phyloP scores from a whole-genome alignment of 768 basidiomycete species.

The Trametes punicea region DNA sequence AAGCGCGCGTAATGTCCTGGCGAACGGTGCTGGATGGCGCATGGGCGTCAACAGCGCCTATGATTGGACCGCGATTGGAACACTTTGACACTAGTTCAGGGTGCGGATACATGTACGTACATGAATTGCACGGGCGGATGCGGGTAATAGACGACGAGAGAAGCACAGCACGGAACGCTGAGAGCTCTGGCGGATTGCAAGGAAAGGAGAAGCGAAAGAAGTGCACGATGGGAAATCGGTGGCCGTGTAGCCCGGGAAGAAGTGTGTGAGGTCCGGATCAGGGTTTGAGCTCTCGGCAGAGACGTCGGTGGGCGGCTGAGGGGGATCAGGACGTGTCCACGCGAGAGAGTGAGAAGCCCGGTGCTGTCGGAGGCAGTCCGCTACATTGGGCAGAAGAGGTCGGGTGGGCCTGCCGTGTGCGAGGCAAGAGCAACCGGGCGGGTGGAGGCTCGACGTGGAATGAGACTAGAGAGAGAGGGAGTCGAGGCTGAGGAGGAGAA shows the following conservation, averaged over 20 bases:
- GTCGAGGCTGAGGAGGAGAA: too few species aligned
- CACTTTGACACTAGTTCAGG: too few species aligned
- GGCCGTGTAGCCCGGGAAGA: conserved; percentile 18
- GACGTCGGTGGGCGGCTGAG: neutral
- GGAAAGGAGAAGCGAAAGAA: neutral
- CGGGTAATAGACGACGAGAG: too few species aligned
- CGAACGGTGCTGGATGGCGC: too few species aligned
- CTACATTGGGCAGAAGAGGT: neutral
- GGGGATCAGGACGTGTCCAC: conserved; percentile 1
- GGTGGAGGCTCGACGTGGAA: neutral
- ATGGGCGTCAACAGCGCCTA: too few species aligned
- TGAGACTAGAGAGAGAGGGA: neutral
- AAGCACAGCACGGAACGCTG: too few species aligned
- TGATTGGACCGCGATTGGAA: too few species aligned
- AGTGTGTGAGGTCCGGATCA: conserved; percentile 12
- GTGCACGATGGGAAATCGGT: conserved; percentile 1
- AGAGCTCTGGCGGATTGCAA: neutral
- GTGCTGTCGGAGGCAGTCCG: neutral
- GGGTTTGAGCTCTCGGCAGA: conserved; percentile 4
- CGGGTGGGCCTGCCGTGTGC: neutral
- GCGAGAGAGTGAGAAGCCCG: neutral
- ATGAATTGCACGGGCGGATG: neutral
- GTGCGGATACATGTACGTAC: neutral
- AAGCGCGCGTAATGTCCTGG: neutral
- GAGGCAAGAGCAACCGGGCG: too few species aligned